Conservation (phyloP, 306 rosid genomes). For the Citrullus amarus region DNA sequence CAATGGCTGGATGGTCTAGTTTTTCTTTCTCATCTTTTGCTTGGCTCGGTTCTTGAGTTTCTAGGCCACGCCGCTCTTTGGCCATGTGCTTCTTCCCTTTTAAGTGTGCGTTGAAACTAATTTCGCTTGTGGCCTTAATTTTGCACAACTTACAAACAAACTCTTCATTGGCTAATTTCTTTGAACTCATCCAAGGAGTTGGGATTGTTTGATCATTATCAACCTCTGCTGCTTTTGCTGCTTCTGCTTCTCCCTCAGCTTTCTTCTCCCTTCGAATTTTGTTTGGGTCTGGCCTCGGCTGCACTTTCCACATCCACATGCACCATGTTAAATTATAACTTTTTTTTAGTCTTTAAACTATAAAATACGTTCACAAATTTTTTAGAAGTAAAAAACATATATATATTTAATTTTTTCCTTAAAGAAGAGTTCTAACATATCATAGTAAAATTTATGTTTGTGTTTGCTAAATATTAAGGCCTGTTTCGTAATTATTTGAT, state of each 20-base stretch:
- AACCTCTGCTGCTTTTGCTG: not conserved
- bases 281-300: slow-evolving; percentile 41
- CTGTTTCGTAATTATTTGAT: no score
- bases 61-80: slow-evolving; percentile 18
- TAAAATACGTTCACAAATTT: no score
- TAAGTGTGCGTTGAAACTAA: slow-evolving; percentile 26
- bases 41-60: not conserved
- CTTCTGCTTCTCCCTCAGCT: not conserved
- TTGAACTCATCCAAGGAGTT: not conserved
- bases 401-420: no score
- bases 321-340: no score
- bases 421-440: no score
- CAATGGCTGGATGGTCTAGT: not conserved
- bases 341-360: no score
- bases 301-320: slow-evolving; percentile 7
- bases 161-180: slow-evolving; percentile 29
- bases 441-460: no score
- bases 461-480: no score
- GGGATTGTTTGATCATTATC: not conserved
- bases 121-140: slow-evolving; percentile 25
- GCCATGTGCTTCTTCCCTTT: slow-evolving; percentile 57
- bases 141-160: slow-evolving; percentile 52
- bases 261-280: slow-evolving; percentile 25
- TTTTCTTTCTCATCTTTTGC: no score
- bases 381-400: no score